Evolutionary conservation across 306 rosid genomes (phyloP), one percentile per base, ranked within the genome.

Genomic region (Astragalus membranaceus): DNA sequence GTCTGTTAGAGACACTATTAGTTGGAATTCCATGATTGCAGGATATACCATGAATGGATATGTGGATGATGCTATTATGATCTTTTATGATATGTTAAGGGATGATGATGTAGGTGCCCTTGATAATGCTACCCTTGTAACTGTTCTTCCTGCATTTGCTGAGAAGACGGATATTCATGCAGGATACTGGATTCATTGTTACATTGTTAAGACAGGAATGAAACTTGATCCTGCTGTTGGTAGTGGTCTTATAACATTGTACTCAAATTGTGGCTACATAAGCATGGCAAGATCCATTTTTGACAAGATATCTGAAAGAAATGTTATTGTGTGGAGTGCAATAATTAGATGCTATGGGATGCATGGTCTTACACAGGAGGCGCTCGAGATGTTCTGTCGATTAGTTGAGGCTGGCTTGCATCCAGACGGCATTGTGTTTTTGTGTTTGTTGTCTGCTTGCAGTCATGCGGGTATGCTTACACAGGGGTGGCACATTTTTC

Each of bases 1-100:
- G 30, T 26, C 30, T 78, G 35, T 6, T 0, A 85, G 70, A 68
- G 96, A 87, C 35, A 29, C 73, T 78, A 83, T 92, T 36, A 84
- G 88, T 71, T 92, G 96, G 98, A 92, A 89, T 76, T 87, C 98
- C 10, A 81, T 92, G 76, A 87, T 92, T 72, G 74, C 92, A 11
- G 96, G 94, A 57, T 87, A 82, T 62, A 32, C 75, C 10, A n/a
- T 60, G 3, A 89, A 86, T 76, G 91, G 88, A 1, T 70, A 33
- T 48, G 69, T 47, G 33, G 70, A 77, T 63, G 88, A 87, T 23
- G 98, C 94, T 57, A 63, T 87, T 7, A 0, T n/a, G 52, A 39
- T 87, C 39, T 89, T 92, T 50, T 54, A 10, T 60, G 61, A 79
- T 41, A 78, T 87, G 89, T 46, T 89, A 48, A 80, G 69, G 17